Evolutionary conservation across 1,139 yeast genomes (phyloP).

Genomic region (Wickerhamiella infanticola): DNA sequence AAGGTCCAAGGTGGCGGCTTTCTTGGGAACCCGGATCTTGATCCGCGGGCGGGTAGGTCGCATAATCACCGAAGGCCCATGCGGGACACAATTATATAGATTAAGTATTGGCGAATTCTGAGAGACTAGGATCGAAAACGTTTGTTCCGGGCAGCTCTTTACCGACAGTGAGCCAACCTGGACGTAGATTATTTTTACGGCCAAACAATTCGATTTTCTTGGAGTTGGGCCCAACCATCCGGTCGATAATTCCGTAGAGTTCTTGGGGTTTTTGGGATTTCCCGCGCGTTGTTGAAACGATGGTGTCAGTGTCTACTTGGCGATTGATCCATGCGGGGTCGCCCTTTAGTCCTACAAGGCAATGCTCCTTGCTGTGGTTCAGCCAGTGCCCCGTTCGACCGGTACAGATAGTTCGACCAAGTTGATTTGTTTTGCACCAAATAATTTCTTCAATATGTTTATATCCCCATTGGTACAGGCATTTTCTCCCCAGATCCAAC

Average conservation of each 20-base stretch:
- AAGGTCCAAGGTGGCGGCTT: slow-evolving; percentile 37
- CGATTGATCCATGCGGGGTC: slow-evolving; percentile 56
- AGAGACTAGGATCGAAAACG: slow-evolving; percentile 44
- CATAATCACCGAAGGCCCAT: neutral
- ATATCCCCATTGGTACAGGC: slow-evolving; percentile 73
- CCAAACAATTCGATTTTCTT: slow-evolving; percentile 83
- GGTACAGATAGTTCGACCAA: slow-evolving; percentile 77
- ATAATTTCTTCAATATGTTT: slow-evolving; percentile 58
- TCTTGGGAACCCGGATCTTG: slow-evolving; percentile 63
- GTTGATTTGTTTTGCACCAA: slow-evolving; percentile 84
- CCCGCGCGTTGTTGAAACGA: slow-evolving; percentile 74
- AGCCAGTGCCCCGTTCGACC: slow-evolving; percentile 97
- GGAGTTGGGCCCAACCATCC: slow-evolving; percentile 61
- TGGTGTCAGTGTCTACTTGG: slow-evolving; percentile 54
- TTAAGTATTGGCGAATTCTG: slow-evolving; percentile 8
- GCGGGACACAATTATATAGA: neutral
- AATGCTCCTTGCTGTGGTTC: slow-evolving; percentile 86
- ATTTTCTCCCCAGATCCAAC: slow-evolving; percentile 69
- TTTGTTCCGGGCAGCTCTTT: slow-evolving; percentile 54
- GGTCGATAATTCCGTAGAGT: slow-evolving; percentile 63
- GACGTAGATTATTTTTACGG: slow-evolving; percentile 65
- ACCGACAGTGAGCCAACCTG: slow-evolving; percentile 88
- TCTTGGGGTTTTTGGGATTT: slow-evolving; percentile 89
- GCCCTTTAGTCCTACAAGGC: slow-evolving; percentile 74
- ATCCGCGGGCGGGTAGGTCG: slow-evolving; percentile 24